These are phyloP conservation scores for Saccharomyces hybrid DNA, from an alignment of 1,139 yeast genomes.

Conservation along the genomic window DNA sequence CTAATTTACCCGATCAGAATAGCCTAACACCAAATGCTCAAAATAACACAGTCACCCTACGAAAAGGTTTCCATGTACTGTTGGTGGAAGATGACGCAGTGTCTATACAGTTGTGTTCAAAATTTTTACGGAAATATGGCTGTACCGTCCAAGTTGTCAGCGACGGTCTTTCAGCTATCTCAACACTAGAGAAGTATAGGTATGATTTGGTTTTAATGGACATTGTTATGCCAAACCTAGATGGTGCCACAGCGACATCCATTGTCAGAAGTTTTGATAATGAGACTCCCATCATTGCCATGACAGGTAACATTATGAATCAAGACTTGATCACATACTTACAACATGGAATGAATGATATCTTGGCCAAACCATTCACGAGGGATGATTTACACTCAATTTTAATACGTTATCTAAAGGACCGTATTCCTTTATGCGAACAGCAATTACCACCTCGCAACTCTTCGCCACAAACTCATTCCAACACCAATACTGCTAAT, in stretches of 20 bases:
- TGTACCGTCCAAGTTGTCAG: conserved; percentile 89
- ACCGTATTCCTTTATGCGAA: conserved; percentile 32
- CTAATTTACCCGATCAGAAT: not conserved
- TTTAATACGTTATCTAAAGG: conserved; percentile 55
- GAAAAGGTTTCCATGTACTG: conserved; percentile 54
- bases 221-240: conserved; percentile 88
- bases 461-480: not conserved
- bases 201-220: conserved; percentile 88
- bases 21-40: conserved; percentile 1
- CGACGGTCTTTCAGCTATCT: conserved; percentile 85
- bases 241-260: conserved; percentile 89
- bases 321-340: conserved; percentile 73
- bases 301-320: conserved; percentile 85
- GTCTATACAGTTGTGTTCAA: conserved; percentile 68
- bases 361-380: conserved; percentile 85
- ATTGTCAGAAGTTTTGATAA: conserved; percentile 77
- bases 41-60: conserved; percentile 12
- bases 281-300: conserved; percentile 82
- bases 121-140: conserved; percentile 77
- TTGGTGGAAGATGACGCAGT: conserved; percentile 84
- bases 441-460: conserved; percentile 15
- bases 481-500: conserved; percentile 2
- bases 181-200: conserved; percentile 63
- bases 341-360: conserved; percentile 87
- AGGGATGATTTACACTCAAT: conserved; percentile 73